A percentile compares a stretch with the other conserved stretches of the same genome.
phyloP scores from a whole-genome alignment of 1,139 yeast genomes.

The Kluyveromyces sp. region DNA sequence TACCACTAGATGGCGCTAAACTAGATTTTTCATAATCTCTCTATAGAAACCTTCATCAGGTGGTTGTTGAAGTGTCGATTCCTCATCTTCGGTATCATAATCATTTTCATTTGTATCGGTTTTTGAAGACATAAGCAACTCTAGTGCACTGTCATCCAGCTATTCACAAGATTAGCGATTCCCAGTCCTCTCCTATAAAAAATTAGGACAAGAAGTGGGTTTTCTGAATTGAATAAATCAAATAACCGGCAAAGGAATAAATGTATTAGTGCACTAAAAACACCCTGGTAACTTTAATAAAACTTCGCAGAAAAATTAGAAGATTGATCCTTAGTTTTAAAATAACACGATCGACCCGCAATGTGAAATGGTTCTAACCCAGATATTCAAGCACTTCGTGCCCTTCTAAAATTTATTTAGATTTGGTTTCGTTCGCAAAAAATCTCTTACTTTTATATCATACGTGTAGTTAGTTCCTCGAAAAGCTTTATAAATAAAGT shows the following conservation, averaged over 20 bases:
- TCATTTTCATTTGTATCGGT: background rate
- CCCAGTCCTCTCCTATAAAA: no score
- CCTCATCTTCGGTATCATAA: constrained; percentile 5
- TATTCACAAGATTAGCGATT: no score
- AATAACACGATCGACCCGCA: background rate
- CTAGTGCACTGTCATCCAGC: no score
- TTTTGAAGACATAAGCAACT: background rate
- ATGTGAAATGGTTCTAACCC: background rate
- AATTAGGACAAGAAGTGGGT: no score
- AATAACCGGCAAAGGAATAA: no score
- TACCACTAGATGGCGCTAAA: background rate
- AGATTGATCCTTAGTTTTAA: background rate
- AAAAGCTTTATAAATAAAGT: no score
- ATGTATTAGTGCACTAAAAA: no score
- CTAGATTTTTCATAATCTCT: constrained; percentile 1
- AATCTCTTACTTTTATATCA: no score
- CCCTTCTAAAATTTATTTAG: background rate
- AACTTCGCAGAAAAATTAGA: no score
- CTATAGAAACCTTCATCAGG: background rate
- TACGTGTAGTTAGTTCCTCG: background rate
- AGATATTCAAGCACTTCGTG: background rate
- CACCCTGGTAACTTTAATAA: no score
- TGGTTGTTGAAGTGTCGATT: constrained; percentile 1
- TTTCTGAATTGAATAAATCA: no score
- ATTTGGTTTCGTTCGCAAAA: background rate